These are phyloP conservation scores for Peniophora sp. DNA, from an alignment of 1,284 basidiomycete genomes.

Conservation along the genomic window DNA sequence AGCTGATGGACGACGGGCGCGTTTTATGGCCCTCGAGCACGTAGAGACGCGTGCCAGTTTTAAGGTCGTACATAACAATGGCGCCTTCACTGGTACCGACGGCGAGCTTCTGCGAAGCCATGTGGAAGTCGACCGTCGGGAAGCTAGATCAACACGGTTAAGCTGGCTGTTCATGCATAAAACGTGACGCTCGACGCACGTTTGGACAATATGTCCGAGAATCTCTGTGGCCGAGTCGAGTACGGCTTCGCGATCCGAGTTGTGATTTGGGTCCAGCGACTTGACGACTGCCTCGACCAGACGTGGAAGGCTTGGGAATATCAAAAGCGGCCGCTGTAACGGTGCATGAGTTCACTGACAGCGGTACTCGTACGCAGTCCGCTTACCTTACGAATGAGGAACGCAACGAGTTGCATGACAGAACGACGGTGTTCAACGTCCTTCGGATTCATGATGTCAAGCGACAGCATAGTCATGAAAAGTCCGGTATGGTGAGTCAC, in stretches of 20 bases:
- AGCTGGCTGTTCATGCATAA: not conserved
- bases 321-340: slow-evolving; percentile 70
- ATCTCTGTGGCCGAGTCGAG: slow-evolving; percentile 92
- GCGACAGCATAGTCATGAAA: slow-evolving; percentile 91
- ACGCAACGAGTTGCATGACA: slow-evolving; percentile 90
- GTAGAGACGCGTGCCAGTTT: slow-evolving; percentile 91
- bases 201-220: slow-evolving; percentile 81
- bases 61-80: slow-evolving; percentile 94
- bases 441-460: slow-evolving; percentile 84
- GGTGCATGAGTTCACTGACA: not conserved
- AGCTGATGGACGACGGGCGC: slow-evolving; percentile 73
- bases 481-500: slow-evolving; percentile 80
- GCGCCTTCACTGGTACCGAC: slow-evolving; percentile 94
- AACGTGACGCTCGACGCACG: slow-evolving; percentile 38
- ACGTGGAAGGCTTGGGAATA: slow-evolving; percentile 82
- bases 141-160: slow-evolving; percentile 47
- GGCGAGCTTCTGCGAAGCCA: slow-evolving; percentile 77
- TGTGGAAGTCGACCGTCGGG: slow-evolving; percentile 89
- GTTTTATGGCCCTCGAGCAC: slow-evolving; percentile 89
- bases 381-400: slow-evolving; percentile 81
- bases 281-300: slow-evolving; percentile 95
- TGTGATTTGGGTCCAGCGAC: slow-evolving; percentile 88
- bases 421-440: slow-evolving; percentile 77
- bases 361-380: not conserved
- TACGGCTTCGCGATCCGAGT: slow-evolving; percentile 78